Base-by-base conservation (phyloP, 2,329 filamentous ascomycete genomes). In the Fonsecaea erecta region DNA sequence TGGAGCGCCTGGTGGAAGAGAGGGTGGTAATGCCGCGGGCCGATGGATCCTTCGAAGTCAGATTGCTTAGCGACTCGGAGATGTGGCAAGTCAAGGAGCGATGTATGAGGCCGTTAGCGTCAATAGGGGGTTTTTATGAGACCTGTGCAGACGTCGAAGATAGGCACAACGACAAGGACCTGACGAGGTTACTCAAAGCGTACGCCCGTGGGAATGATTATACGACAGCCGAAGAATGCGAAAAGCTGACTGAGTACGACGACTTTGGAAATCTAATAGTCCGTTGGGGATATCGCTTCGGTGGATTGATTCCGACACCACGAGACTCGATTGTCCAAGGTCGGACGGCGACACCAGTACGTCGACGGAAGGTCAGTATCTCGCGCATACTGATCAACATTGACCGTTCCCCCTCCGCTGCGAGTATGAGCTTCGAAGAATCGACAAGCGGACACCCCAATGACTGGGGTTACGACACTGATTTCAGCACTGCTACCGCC, bases 331-430 rank as follows among this genome's bases (percentile, higher is more conserved):
- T 37, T 32, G 14, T 52, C 7, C 40, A 51, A 3, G 21, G 21
- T 30, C 34, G 28, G 26, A 30, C 59, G 16, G 43, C 24, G 37
- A 62, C 63, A 30, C 56, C 61, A 9, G 18, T 48, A 32, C 64
- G 58, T 52, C 62, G 64, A 30, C 66, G 68, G 14, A 70, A 67
- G 55, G 59, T 65, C 55, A 70, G 68, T 52, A 64, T 70, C 56
- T 70, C 68, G 8, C 61, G 58, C 21, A 57, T 55, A 18, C 30
- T 70, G 34, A 63, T 70, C 28, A 54, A 62, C 14, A 61, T 70
- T 37, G 68, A 68, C 46, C 32, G 60, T 30, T 65, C 67, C 43
- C 53, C 65, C 3, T 66, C 66, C 18, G 55, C 37, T 26, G 48
- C 28, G 16, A 65, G 62, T 28, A 52, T 60, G 54, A 56, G 59